Percentiles rank a stretch among this genome's conserved stretches.
These are phyloP conservation scores for Saccharum officinarum DNA, from an alignment of 176 grass and related monocot genomes.

Conservation along the genomic window DNA sequence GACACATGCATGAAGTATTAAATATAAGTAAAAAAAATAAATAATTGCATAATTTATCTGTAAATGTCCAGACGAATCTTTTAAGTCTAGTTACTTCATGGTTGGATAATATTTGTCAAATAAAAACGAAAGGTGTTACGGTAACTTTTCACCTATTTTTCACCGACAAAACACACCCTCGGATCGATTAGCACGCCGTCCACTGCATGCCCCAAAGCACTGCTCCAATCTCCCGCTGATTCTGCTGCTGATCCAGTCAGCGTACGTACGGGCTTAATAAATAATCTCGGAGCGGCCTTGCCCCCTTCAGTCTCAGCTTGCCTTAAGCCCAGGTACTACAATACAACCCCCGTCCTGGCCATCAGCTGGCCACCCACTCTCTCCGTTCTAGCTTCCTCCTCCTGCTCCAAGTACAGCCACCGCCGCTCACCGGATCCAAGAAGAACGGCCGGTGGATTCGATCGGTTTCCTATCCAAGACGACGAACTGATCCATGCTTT, in stretches of 20 bases:
- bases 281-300: not conserved
- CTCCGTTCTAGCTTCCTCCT: not conserved
- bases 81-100: too few relatives aligned
- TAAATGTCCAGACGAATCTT: too few relatives aligned
- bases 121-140: too few relatives aligned
- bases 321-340: too few relatives aligned
- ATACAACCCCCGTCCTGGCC: not conserved
- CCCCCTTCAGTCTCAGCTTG: not conserved
- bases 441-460: not conserved
- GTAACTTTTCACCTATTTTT: too few relatives aligned
- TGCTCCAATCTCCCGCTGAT: not conserved
- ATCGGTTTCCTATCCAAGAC: too few relatives aligned
- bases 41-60: too few relatives aligned
- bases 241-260: not conserved
- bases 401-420: slow-evolving; percentile 14
- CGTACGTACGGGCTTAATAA: not conserved
- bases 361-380: not conserved
- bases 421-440: slow-evolving; percentile 20
- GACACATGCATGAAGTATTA: too few relatives aligned
- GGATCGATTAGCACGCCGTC: not conserved
- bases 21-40: too few relatives aligned
- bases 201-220: not conserved
- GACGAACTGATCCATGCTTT: not conserved
- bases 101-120: too few relatives aligned
- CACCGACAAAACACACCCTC: too few relatives aligned